Conservation (phyloP, 805 yeast species). For the Ogataea minuta region DNA sequence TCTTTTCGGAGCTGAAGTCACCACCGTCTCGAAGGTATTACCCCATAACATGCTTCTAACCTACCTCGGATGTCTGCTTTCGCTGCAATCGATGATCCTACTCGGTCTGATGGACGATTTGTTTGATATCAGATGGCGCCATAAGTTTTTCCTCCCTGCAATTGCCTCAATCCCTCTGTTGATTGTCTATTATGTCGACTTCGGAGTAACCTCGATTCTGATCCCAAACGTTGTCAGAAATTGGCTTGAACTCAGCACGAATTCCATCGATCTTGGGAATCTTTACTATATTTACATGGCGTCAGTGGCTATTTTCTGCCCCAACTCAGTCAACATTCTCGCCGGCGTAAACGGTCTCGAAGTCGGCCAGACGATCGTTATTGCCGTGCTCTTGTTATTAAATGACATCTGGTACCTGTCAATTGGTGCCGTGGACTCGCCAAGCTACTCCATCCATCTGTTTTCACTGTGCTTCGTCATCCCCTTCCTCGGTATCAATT, state of each 20-base stretch:
- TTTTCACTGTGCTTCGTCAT: conserved; percentile 75
- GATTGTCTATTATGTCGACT: conserved; percentile 89
- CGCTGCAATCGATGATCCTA: conserved; percentile 78
- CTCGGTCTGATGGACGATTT: conserved; percentile 92
- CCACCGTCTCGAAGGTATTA: conserved; percentile 38
- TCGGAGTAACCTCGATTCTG: conserved; percentile 84
- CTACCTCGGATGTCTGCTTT: conserved; percentile 79
- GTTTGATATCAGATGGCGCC: conserved; percentile 96
- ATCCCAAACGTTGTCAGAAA: conserved; percentile 67
- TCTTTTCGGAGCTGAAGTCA: conserved; percentile 45
- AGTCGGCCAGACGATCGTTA: conserved; percentile 87
- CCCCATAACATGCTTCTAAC: conserved; percentile 85
- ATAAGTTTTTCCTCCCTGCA: conserved; percentile 93
- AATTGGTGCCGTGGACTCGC: conserved; percentile 35
- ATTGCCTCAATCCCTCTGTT: conserved; percentile 89
- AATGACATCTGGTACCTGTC: conserved; percentile 73
- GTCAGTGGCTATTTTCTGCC: conserved; percentile 87
- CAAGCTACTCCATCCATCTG: conserved; percentile 78
- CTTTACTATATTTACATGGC: conserved; percentile 89
- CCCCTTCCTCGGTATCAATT: conserved; percentile 84
- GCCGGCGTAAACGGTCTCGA: conserved; percentile 98
- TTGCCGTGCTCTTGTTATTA: conserved; percentile 64
- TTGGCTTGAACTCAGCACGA: conserved; percentile 36
- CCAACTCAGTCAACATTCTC: conserved; percentile 90
- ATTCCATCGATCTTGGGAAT: conserved; percentile 68